A percentile compares a stretch with the other conserved stretches of the same genome.
Conservation (phyloP, 2,329 filamentous ascomycete species). For the Myrmaecium sp. region DNA sequence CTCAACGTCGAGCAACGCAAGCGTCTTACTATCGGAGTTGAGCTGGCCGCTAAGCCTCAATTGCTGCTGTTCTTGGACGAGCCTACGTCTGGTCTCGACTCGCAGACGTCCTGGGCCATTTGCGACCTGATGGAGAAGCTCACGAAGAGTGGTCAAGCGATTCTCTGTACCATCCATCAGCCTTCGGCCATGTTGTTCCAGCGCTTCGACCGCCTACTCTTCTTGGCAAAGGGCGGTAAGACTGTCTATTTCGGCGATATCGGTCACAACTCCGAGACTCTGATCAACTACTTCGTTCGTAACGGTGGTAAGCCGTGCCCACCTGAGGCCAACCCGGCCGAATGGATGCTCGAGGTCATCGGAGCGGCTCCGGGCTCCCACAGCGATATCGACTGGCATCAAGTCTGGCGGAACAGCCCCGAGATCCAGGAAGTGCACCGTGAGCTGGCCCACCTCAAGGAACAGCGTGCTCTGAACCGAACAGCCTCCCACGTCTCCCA, state of each 20-base stretch:
- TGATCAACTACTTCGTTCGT: slow-evolving; percentile 58
- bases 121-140: slow-evolving; percentile 7
- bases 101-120: slow-evolving; percentile 12
- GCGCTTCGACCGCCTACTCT: slow-evolving; percentile 61
- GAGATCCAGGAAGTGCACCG: slow-evolving; percentile 28
- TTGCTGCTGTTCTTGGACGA: slow-evolving; percentile 58
- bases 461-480: slow-evolving; percentile 16
- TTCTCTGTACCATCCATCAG: slow-evolving; percentile 55
- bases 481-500: slow-evolving; percentile 17
- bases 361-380: slow-evolving; percentile 33
- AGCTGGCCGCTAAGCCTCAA: slow-evolving; percentile 37
- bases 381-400: slow-evolving; percentile 34
- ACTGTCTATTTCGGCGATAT: slow-evolving; percentile 67
- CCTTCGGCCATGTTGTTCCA: slow-evolving; percentile 81
- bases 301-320: slow-evolving; percentile 52
- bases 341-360: slow-evolving; percentile 55
- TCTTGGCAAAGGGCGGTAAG: slow-evolving; percentile 53
- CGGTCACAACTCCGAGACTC: slow-evolving; percentile 44
- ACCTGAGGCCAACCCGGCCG: slow-evolving; percentile 57
- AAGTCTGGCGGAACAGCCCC: slow-evolving; percentile 30
- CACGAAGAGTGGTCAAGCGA: slow-evolving; percentile 41
- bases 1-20: slow-evolving; percentile 41
- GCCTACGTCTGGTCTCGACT: slow-evolving; percentile 54
- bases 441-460: slow-evolving; percentile 29
- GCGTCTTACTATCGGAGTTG: slow-evolving; percentile 41